phyloP scores from a whole-genome alignment of 176 grass and related monocot species.

The Zea mays region Zm-B73-REFERENCE-NAM-5.0 NC_050098.1:12248501-12249000 shows the following conservation, averaged over 20 bases:
- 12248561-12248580: slow-evolving; percentile 67
- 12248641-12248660: slow-evolving; percentile 62
- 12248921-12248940: slow-evolving; percentile 44
- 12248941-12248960: slow-evolving; percentile 56
- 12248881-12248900: neutral
- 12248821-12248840: slow-evolving; percentile 68
- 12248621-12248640: slow-evolving; percentile 67
- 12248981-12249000: slow-evolving; percentile 59
- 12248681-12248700: slow-evolving; percentile 1
- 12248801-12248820: slow-evolving; percentile 55
- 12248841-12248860: slow-evolving; percentile 25
- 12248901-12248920: slow-evolving; percentile 7
- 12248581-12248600: slow-evolving; percentile 68
- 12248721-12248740: neutral
- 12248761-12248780: slow-evolving; percentile 73
- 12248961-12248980: slow-evolving; percentile 70
- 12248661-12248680: slow-evolving; percentile 47
- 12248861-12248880: neutral
- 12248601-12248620: slow-evolving; percentile 74
- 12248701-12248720: neutral
- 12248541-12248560: slow-evolving; percentile 66
- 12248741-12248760: neutral
- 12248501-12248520: neutral
- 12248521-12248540: slow-evolving; percentile 38
- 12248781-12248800: slow-evolving; percentile 73